Evolutionary conservation across 805 yeast genomes (phyloP), one percentile per base, ranked within the genome.

Genomic region (Tetrapisispora namnaoensis): DNA sequence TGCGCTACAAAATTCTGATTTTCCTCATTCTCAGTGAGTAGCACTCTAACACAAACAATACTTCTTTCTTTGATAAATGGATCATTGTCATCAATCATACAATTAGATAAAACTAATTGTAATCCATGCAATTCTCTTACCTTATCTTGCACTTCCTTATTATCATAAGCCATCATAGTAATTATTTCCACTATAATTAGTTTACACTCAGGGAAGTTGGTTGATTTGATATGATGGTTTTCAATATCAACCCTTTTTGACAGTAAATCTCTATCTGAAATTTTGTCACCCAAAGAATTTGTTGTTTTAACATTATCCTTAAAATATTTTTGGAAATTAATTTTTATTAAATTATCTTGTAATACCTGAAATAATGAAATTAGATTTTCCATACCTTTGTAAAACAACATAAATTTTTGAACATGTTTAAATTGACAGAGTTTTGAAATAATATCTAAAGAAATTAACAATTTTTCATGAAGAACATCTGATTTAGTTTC

Each of bases 61-160:
- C 95, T 76, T 51, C 91, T 70, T 60, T 91, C 99, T 54, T 87
- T 83, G 49, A 86, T 82, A 51, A 75, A 91, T 0, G 97, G 98
- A 62, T 93, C 95, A 61, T 86, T 80, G 42, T 81, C 82, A 63
- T 91, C 98, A 46, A 93, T 80, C 37, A 84, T 78, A 68, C 97
- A 90, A 53, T 82, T 83, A 8, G 90, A 83, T 22, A 91, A 69
- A 0, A 90, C 73, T 18, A 86, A 65, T 47, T 80, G 86, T 14
- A 91, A 63, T 0, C 88, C 95, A 42, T 83, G 86, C 0, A 71
- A 55, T 28, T 75, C 75, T 43, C 97, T 70, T 35, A 86, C 70
- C 40, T 67, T 61, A 49, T 90, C 91, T 61, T 91, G 96, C 5
- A 79, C 75, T 5, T 69, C 70, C 42, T 64, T 68, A 42, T 80